phyloP scores from a whole-genome alignment of 352 stramenopile genomes.

The Globisporangium orthogonon region DNA sequence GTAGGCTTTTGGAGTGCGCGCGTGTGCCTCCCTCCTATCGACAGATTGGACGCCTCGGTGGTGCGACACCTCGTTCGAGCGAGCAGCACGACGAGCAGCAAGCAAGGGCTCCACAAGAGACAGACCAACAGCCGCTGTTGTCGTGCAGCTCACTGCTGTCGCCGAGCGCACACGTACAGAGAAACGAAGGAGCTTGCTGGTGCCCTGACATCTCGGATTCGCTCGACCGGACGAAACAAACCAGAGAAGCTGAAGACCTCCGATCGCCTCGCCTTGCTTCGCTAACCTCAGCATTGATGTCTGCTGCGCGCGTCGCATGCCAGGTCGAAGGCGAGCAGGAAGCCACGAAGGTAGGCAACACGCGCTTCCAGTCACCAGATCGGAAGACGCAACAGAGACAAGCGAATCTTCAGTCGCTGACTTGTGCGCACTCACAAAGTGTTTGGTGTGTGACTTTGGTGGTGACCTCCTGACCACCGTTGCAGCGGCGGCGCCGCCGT shows the following conservation, averaged over 20 bases:
- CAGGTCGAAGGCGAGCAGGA: no score
- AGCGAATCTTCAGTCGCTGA: background rate
- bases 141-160: background rate
- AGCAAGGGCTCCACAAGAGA: background rate
- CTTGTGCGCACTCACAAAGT: background rate
- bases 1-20: background rate
- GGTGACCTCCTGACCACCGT: no score
- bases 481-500: no score
- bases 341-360: background rate
- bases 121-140: background rate
- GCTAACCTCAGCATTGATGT: no score
- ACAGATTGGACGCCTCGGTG: background rate
- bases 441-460: background rate
- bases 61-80: background rate
- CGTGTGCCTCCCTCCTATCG: background rate
- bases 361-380: background rate
- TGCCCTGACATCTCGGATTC: no score
- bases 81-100: background rate
- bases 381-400: background rate
- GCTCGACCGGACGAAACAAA: no score
- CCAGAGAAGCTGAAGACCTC: background rate
- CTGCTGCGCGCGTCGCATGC: no score
- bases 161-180: background rate
- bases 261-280: no score
- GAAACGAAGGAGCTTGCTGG: no score